Evolutionary conservation across 345 rosid genomes (phyloP), one percentile per base, ranked within the genome.

Genomic region (Gossypium mustelinum): DNA sequence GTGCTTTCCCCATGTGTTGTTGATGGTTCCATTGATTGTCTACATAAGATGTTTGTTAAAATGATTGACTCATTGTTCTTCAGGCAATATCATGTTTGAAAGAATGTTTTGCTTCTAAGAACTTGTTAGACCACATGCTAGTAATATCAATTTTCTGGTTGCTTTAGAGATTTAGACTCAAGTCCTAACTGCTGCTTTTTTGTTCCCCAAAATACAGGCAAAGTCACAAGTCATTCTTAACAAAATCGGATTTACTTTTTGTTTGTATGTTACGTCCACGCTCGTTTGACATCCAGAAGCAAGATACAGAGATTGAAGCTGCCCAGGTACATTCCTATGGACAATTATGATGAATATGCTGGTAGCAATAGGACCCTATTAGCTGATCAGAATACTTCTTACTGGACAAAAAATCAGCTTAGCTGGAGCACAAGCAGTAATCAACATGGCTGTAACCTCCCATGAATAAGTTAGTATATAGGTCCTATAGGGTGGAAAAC

Each of bases 191-290:
- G 8, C 44, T 18, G 73, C 27, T 71, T 25, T 43, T 70, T 57
- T 4, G 16, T 50, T 60, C 17, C 29, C 27, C 68, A 34, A 9
- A 56, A 29, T 45, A 13, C 81, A 90, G 96, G 80, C 91, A 90
- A 84, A 87, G 85, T 77, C 96, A 89, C 83, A 58, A 52, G 25
- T 68, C 86, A 20, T 85, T 89, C 79, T 86, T 78, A 4, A n/a
- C 71, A 65, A 90, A 89, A 82, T 81, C 96, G 1, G 91, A 89
- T 77, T 44, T 90, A 48, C 79, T 90, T 45, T 89, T 90, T 9
- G 70, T 89, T 20, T 90, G 93, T 80, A 75, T 79, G 83, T 75
- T 90, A 75, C 82, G 29, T 2, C 89, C 96, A 6, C 75, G 10
- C 16, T 79, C 87, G 64, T 77, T 47, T 54, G 78, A 82, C 45